Evolutionary conservation across 2,329 filamentous ascomycete genomes (phyloP).

Genomic region (Beauveria pseudobassiana): DNA sequence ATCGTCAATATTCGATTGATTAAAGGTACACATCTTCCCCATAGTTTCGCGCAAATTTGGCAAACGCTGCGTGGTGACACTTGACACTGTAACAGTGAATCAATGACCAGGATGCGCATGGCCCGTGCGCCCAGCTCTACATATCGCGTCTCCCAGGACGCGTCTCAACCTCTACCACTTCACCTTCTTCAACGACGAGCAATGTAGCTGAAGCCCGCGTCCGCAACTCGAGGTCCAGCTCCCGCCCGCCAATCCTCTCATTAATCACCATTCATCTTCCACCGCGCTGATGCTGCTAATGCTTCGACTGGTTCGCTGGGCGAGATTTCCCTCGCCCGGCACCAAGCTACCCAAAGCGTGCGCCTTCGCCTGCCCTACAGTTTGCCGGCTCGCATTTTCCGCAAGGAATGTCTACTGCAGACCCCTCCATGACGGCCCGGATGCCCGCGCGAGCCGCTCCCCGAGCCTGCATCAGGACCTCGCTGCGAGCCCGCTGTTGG

Average conservation of each 20-base stretch:
- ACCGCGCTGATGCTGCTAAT: constrained; percentile 11
- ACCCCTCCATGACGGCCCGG: constrained; percentile 31
- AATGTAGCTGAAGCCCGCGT: neutral
- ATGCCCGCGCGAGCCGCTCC: constrained; percentile 43
- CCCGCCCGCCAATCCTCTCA: neutral
- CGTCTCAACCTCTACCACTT: neutral
- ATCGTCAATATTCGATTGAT: no score
- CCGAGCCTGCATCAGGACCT: constrained; percentile 54
- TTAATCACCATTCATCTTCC: constrained; percentile 7
- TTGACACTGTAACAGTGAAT: neutral
- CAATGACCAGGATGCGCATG: neutral
- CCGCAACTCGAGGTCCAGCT: neutral
- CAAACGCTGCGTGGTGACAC: no score
- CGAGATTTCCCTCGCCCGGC: constrained; percentile 35
- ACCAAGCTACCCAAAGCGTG: constrained; percentile 26
- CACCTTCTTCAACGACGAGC: neutral
- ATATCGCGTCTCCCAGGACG: constrained; percentile 5
- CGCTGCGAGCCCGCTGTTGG: constrained; percentile 39
- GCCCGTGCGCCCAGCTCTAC: constrained; percentile 3
- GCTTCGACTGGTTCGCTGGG: constrained; percentile 1
- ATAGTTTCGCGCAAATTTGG: neutral
- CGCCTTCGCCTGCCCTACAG: constrained; percentile 71
- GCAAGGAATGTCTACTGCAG: constrained; percentile 53
- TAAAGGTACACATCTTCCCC: neutral
- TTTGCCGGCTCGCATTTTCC: constrained; percentile 69